Evolutionary conservation across 179 eudicot genomes (phyloP), one percentile per base, ranked within the genome.

Genomic region (Carnegiea gigantea): DNA sequence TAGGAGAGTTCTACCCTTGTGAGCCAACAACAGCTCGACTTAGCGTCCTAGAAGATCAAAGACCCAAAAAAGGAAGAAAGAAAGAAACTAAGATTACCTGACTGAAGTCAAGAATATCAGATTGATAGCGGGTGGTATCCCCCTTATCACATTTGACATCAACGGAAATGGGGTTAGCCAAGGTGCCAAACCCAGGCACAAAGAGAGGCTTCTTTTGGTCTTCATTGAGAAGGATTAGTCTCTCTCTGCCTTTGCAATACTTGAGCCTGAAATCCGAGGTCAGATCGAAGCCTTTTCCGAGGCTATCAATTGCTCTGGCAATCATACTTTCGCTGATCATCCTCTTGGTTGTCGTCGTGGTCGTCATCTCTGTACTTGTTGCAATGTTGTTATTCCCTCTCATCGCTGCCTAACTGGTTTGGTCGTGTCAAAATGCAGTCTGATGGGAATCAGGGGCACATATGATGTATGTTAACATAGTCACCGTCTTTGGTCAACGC

Each of bases 61-160:
- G 36, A 33, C 36, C 36, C 36, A 33, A 3, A 33, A 33, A 33
- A 33, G 36, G 36, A 51, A 51, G 44, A 51, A 51, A 51, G n/a
- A 23, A 23, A 62, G 28, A 62, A 24, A 23, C 1, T 0, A 18
- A 26, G 7, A 9, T 28, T 82, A 92, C 98, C 87, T 92, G 92
- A 23, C 86, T 91, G 81, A 92, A 94, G 64, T 90, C 92, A 23
- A 92, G 95, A 84, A 94, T 88, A 73, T 92, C 97, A 21, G 97
- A 90, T 80, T 94, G 98, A 71, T 88, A 90, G 4, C 98, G 90
- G 18, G 87, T 90, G 18, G 89, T 89, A 57, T 94, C 98, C 26
- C 97, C 98, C 80, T 92, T 94, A 30, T 91, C 98, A 77, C 93
- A 94, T 82, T 94, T 94, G 24, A 94, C 92, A 57, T 94, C 98